Conservation (phyloP, 768 basidiomycete species). For the Leccinum uliginosum region DNA sequence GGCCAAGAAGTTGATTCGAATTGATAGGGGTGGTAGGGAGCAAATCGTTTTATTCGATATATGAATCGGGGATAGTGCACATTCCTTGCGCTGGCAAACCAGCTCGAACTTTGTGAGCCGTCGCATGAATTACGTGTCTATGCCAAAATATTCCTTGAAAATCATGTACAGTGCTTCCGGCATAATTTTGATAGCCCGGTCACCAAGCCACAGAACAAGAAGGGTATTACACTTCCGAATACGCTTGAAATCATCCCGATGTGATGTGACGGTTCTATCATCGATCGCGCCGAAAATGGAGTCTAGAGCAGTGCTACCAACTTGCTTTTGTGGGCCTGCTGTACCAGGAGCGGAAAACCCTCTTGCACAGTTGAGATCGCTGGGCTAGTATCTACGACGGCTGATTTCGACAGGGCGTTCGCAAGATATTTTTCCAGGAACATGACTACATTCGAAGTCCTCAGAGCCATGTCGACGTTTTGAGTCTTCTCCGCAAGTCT, state of each 20-base stretch:
- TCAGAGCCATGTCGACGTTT: background rate
- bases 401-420: background rate
- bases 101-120: background rate
- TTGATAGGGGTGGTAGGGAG: conserved; percentile 70
- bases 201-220: background rate
- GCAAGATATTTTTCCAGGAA: background rate
- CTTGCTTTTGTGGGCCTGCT: background rate
- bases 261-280: background rate
- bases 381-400: background rate
- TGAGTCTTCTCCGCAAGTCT: background rate
- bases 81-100: background rate
- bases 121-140: background rate
- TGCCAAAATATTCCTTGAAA: background rate
- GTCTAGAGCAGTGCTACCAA: background rate
- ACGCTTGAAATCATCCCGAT: background rate
- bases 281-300: background rate
- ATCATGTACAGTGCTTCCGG: background rate
- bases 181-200: background rate
- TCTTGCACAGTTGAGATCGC: background rate
- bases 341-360: background rate
- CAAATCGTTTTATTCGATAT: conserved; percentile 73
- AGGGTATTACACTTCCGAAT: background rate
- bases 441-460: background rate
- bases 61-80: conserved; percentile 1
- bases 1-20: conserved; percentile 74